Conservation (phyloP, 140 eudicot species). For the Cichorium intybus region DNA sequence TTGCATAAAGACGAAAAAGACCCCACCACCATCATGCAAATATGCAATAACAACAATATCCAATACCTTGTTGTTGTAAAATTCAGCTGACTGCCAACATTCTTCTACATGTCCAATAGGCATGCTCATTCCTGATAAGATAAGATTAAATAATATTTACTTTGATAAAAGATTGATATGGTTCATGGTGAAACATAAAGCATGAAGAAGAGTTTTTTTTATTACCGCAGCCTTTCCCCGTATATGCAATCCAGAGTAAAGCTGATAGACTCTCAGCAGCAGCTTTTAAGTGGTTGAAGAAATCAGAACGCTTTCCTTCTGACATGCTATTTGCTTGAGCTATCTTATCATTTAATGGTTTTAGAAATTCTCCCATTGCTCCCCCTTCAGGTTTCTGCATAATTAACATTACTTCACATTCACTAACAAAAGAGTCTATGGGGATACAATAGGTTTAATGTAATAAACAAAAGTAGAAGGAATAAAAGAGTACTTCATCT, state of each 20-base stretch:
- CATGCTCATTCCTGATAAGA: conserved; percentile 84
- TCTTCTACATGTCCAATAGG: conserved; percentile 95
- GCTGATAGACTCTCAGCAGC: conserved; percentile 84
- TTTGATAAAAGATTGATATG: conserved; percentile 2
- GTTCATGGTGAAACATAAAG: neutral
- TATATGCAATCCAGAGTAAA: conserved; percentile 90
- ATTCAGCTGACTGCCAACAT: conserved; percentile 96
- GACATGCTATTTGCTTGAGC: conserved; percentile 61
- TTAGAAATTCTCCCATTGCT: conserved; percentile 73
- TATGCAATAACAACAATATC: too few species aligned
- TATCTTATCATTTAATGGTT: conserved; percentile 71
- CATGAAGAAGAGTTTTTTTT: neutral
- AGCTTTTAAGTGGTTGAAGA: conserved; percentile 69
- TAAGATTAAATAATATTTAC: neutral
- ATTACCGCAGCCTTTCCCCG: conserved; percentile 91
- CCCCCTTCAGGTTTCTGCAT: conserved; percentile 84
- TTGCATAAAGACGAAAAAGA: too few species aligned
- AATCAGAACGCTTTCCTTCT: conserved; percentile 76
- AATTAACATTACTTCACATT: neutral
- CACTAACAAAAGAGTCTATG: neutral
- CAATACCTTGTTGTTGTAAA: conserved; percentile 85
- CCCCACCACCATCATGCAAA: too few species aligned
- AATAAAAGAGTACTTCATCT: neutral
- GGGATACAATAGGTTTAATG: neutral
- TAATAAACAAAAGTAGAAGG: neutral